Evolutionary conservation across 2,329 filamentous ascomycete species (phyloP), one percentile per base, ranked within the genome.

Genomic region (Daldinia sp.): DNA sequence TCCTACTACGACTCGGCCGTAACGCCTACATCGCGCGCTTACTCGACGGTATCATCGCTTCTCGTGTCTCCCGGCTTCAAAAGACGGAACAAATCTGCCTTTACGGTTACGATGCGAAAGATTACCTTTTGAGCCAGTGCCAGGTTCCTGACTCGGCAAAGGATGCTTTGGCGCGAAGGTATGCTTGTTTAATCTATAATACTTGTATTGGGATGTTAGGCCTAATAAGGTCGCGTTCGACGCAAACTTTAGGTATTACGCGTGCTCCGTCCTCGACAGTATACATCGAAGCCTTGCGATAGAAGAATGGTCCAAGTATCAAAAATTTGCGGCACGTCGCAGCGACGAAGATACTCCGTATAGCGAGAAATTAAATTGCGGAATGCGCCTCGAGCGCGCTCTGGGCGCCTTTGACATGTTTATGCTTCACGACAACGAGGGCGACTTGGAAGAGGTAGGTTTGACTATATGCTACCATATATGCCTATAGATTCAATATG

Each of bases 381-480:
- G 87, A 19, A 75, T 85, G 71, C 70, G 70, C 6, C 81, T 97
- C 17, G 94, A 97, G 74, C 84, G 85, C 59, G 90, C 90, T 1
- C 79, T 98, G 13, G 90, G 89, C 17, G 90, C 90, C 11, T 96
- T 96, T 75, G 95, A 98, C 76, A 85, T 98, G 77, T 98, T 98
- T 77, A 87, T 96, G 45, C 80, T 94, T 25, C 87, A 90, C 67
- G 89, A 90, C 56, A 84, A 87, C 15, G 82, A 83, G 27, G 88
- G 90, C n/a, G 93, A 96, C 73, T 78, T 94, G 52, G 84, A 90
- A 58, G 87, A 93, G 78, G 90, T 90, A 77, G 45, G 64, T 17
- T 49, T 37, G n/a, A 19, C 17, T 41, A 25, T 41, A 25, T 29
- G 4, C 17, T 32, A 4, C 10, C 19, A 4, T 23, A 19, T 29